These are phyloP conservation scores for Rhodotorula babjevae DNA, from an alignment of 768 basidiomycete species.

Conservation along the genomic window DNA sequence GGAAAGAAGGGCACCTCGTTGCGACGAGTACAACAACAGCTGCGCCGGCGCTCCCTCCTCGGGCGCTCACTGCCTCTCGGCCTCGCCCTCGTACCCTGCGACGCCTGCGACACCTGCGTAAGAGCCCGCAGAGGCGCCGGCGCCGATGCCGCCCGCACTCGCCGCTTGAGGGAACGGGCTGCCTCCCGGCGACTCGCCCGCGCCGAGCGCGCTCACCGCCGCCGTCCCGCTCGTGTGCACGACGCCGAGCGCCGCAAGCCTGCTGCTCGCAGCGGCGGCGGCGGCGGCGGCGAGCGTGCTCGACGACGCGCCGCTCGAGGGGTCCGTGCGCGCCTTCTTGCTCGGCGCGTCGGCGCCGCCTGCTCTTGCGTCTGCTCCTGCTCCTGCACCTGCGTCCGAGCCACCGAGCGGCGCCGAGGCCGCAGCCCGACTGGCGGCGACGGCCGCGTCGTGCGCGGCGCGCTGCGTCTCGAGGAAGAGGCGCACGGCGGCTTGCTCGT, in stretches of 20 bases:
- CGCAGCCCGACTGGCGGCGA: no score
- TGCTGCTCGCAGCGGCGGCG: background rate
- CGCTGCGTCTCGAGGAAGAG: constrained; percentile 5
- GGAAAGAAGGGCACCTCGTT: background rate
- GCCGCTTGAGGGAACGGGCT: constrained; percentile 4
- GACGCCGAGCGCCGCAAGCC: constrained; percentile 3
- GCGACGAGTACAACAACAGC: background rate
- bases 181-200: constrained; percentile 1
- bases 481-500: constrained; percentile 55
- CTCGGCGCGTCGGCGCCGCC: no score
- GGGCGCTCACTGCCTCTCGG: background rate
- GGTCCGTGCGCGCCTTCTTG: constrained; percentile 3
- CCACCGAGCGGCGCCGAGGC: background rate
- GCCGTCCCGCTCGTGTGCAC: background rate
- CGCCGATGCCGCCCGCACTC: no score
- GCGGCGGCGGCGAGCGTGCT: background rate
- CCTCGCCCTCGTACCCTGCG: no score
- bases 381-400: no score
- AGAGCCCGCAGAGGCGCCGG: no score
- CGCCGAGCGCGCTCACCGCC: background rate
- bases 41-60: background rate
- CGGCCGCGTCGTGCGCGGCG: background rate
- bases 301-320: background rate
- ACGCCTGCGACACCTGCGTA: no score
- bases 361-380: no score